Percentiles rank a stretch among this genome's conserved stretches.
Conservation (phyloP, 2,329 filamentous ascomycete species). For the Hypoxylon sp. region DNA sequence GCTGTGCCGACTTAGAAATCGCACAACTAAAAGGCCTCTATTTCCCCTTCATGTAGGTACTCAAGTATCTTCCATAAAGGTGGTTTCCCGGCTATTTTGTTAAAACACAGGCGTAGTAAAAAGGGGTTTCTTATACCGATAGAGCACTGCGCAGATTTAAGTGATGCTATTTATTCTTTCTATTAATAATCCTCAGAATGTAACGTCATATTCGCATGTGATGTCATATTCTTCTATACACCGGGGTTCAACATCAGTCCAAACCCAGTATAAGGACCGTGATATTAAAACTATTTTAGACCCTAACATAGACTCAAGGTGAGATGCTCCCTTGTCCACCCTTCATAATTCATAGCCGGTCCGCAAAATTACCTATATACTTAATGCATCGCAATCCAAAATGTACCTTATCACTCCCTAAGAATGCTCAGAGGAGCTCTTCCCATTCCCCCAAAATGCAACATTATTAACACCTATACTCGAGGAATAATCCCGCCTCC, state of each 20-base stretch:
- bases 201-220: not conserved
- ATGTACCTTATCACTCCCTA: not conserved
- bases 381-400: conserved; percentile 3
- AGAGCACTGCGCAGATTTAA: too few relatives aligned
- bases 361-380: conserved; percentile 3
- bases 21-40: not conserved
- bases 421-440: not conserved
- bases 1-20: not conserved
- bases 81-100: too few relatives aligned
- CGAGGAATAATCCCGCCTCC: conserved; percentile 26
- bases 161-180: not conserved
- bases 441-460: not conserved
- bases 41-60: not conserved
- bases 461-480: conserved; percentile 23
- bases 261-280: not conserved
- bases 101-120: too few relatives aligned
- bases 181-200: not conserved
- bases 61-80: too few relatives aligned
- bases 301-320: conserved; percentile 3
- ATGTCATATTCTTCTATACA: too few relatives aligned
- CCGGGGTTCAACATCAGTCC: not conserved
- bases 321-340: not conserved
- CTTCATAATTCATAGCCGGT: not conserved
- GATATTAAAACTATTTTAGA: not conserved
- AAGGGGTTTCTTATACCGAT: too few relatives aligned